Base-by-base conservation (phyloP, 1,284 basidiomycete species). In the Ustanciosporium gigantosporum region DNA sequence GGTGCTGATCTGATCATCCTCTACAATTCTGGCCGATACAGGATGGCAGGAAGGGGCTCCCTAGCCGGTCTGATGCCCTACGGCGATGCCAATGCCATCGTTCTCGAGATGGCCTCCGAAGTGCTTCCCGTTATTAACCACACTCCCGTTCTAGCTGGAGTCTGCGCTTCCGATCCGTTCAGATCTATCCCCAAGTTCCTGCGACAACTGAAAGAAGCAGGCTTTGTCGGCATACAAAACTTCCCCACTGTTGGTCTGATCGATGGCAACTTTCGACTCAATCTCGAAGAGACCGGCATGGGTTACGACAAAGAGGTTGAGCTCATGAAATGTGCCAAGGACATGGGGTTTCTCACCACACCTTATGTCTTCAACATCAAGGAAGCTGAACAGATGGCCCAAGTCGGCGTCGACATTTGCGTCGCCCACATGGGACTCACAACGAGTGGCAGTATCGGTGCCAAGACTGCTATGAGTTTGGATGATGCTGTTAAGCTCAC, bases 261-360 rank as follows among this genome's bases (percentile, higher is more conserved):
- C 39, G 60, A 64, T 17, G 55, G 60, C 41, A 58, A 47, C 50
- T 64, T 58, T 40, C 49, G 60, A 35, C 24, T 41, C 27, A 64
- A 64, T 27, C 50, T 64, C 32, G 60, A 64, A 38, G 60, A 64
- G 46, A 64, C 60, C 4, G 60, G 60, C 11, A 64, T 64, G 60
- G 55, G 60, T 3, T 64, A 55, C 29, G 43, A 64, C 7, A 50
- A 41, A 5, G 60, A 64, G 22, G 60, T 64, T 5, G 44, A 58
- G 38, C 46, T 64, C 8, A 64, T 64, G 50, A 29, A 42, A 17
- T 20, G 47, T 9, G 60, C 60, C 7, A 59, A 58, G 43, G n/a
- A 46, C 20, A 29, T 58, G 3, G 60, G 60, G 4, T 35, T 64
- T 0, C 34, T 64, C 16, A 64, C 60, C 6, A 64, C 60, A 11